Evolutionary conservation across 1,284 basidiomycete species (phyloP), one percentile per base, ranked within the genome.

Genomic region (Neotropicomus parvogracilis): DNA sequence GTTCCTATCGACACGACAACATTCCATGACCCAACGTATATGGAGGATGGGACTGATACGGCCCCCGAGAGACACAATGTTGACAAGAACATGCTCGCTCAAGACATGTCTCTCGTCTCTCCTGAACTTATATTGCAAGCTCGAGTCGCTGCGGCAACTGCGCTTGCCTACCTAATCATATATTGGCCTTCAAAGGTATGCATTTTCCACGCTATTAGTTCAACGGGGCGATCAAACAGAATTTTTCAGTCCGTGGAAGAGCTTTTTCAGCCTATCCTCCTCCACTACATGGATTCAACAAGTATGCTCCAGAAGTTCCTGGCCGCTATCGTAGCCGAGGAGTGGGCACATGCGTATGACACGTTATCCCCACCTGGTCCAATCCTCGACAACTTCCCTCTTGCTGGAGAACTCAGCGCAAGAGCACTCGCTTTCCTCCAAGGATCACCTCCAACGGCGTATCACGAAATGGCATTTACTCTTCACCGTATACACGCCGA

Each of bases 271-370:
- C 80, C 81, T 0, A 81, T 90, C 44, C 75, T 98, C 8, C 59
- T 78, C 4, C 83, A 88, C 54, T 95, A 94, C 54, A 72, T 97
- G 55, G 78, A 83, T 34, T 97, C 95, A 1, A 78, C 83, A 0
- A 95, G 91, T 58, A 95, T 97, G 74, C 78, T 98, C 19, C 94
- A 97, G 62, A 88, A 90, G 57, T 88, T 95, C 64, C 70, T 99
- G 26, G 75, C 87, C 3, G 85, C 91, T 5, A 81, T 91, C 29
- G 79, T 98, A 55, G 71, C 94, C 2, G 92, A 97, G 66, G 92
- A 98, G 72, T 99, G 95, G 97, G 91, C 94, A 12, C 70, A 69
- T n/a, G 74, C 78, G 47, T 75, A 79, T 51, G 74, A 75, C 29
- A 51, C 54, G 3, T 62, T 61, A 1, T 48, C 64, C 1, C 54